Conservation (phyloP, 139 green algal species). For the Coccomyxa sp. region DNA sequence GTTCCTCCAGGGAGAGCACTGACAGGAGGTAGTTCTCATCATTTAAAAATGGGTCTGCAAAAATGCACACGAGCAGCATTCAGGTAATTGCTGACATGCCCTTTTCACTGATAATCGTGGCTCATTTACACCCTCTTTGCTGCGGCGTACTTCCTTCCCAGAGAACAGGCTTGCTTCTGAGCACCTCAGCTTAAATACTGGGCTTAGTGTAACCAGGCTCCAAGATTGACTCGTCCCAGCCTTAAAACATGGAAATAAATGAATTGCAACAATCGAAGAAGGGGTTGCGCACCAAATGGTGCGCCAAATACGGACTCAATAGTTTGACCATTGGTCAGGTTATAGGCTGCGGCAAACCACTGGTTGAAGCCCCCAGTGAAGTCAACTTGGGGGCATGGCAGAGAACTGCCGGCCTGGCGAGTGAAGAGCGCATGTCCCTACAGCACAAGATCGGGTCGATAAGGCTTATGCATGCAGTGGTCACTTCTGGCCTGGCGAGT, state of each 20-base stretch:
- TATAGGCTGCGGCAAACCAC: constrained; percentile 17
- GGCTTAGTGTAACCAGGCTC: background rate
- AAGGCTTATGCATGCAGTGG: no score
- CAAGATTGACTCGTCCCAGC: background rate
- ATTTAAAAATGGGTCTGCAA: constrained; percentile 22
- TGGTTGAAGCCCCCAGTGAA: constrained; percentile 24
- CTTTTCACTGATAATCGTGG: background rate
- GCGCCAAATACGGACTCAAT: background rate
- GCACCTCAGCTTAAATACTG: background rate
- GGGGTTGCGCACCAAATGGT: background rate
- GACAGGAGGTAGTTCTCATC: constrained; percentile 28
- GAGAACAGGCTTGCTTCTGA: background rate
- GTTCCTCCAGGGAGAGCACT: constrained; percentile 26
- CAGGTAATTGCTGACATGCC: background rate
- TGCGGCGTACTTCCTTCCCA: background rate
- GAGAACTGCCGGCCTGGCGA: constrained; percentile 11
- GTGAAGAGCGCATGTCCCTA: constrained; percentile 31
- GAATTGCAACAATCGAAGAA: background rate
- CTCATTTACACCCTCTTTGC: background rate
- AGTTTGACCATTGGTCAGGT: background rate
- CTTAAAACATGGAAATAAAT: background rate
- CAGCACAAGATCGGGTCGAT: no score
- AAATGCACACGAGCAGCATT: background rate
- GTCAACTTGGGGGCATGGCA: constrained; percentile 21
- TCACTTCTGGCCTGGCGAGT: no score